These are phyloP conservation scores for Millerozyma miso DNA, from an alignment of 805 yeast genomes.

Conservation along the genomic window DNA sequence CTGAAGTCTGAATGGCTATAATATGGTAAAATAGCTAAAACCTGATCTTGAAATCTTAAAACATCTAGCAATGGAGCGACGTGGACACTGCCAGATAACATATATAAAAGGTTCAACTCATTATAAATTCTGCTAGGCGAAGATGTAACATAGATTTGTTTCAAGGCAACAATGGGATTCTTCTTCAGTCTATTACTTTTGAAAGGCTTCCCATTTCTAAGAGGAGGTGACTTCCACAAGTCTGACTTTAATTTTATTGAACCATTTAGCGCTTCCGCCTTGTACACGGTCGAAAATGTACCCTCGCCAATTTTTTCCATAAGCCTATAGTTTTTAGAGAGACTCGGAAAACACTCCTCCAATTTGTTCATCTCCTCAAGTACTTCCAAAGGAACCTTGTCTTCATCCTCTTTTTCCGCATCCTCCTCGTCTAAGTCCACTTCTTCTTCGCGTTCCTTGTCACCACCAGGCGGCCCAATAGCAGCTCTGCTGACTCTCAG, in stretches of 20 bases:
- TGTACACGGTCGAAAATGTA: slow-evolving; percentile 59
- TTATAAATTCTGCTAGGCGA: slow-evolving; percentile 89
- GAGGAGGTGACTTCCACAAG: slow-evolving; percentile 44
- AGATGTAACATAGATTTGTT: slow-evolving; percentile 90
- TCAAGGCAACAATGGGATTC: slow-evolving; percentile 71
- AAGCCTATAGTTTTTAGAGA: slow-evolving; percentile 46
- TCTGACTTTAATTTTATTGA: slow-evolving; percentile 34
- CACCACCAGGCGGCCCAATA: slow-evolving; percentile 1
- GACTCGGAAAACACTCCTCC: slow-evolving; percentile 49
- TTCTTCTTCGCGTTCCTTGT: background rate
- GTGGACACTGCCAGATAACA: slow-evolving; percentile 60
- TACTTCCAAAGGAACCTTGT: slow-evolving; percentile 49
- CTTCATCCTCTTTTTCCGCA: slow-evolving; percentile 22
- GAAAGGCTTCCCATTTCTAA: slow-evolving; percentile 22
- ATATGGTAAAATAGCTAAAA: slow-evolving; percentile 87
- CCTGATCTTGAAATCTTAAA: slow-evolving; percentile 82
- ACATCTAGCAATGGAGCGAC: slow-evolving; percentile 92
- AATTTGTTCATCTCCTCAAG: slow-evolving; percentile 55
- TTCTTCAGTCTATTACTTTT: slow-evolving; percentile 13
- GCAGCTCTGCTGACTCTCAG: slow-evolving; percentile 1
- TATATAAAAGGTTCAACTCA: slow-evolving; percentile 75
- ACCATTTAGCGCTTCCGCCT: slow-evolving; percentile 51
- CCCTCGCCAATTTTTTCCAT: slow-evolving; percentile 65
- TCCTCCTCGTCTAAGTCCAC: background rate
- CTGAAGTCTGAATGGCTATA: slow-evolving; percentile 89